A percentile compares a stretch with the other conserved stretches of the same genome.
Conservation (phyloP, 1,284 basidiomycete genomes). For the Ustilago cynodontis region DNA sequence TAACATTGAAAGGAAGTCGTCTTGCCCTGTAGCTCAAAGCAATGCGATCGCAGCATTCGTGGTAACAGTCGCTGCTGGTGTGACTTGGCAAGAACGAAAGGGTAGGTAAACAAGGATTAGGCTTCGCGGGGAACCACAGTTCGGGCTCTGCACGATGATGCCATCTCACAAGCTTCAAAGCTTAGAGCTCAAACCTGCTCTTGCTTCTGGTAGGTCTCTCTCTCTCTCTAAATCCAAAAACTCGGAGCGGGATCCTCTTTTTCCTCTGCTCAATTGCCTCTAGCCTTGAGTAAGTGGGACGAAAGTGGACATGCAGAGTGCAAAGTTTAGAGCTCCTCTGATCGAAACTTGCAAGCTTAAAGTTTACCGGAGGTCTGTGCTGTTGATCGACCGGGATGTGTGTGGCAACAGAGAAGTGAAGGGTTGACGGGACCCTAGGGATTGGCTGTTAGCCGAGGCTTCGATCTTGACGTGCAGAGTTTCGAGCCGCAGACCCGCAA, state of each 20-base stretch:
- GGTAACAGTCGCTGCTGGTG: not conserved
- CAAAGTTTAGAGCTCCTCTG: slow-evolving; percentile 31
- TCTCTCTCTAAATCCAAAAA: not conserved
- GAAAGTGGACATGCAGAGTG: not conserved
- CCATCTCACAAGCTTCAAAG: not conserved
- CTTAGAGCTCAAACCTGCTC: not conserved
- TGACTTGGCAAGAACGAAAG: no score
- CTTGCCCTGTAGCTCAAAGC: no score
- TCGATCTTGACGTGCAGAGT: slow-evolving; percentile 47
- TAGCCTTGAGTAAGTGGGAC: no score
- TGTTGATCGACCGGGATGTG: slow-evolving; percentile 3
- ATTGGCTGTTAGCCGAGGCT: slow-evolving; percentile 15
- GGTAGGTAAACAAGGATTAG: not conserved
- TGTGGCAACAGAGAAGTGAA: not conserved
- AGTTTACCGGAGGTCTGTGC: not conserved
- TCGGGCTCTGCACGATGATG: slow-evolving; percentile 19
- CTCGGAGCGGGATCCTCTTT: not conserved
- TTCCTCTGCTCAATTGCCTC: not conserved
- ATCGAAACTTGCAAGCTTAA: slow-evolving; percentile 25
- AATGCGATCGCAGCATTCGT: no score
- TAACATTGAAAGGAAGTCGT: no score
- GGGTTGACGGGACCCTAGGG: not conserved
- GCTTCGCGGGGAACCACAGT: not conserved
- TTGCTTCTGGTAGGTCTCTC: slow-evolving; percentile 1
- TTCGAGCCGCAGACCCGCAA: slow-evolving; percentile 32